phyloP scores from a whole-genome alignment of 106 monocot genomes.

The Posidonia australis region DNA sequence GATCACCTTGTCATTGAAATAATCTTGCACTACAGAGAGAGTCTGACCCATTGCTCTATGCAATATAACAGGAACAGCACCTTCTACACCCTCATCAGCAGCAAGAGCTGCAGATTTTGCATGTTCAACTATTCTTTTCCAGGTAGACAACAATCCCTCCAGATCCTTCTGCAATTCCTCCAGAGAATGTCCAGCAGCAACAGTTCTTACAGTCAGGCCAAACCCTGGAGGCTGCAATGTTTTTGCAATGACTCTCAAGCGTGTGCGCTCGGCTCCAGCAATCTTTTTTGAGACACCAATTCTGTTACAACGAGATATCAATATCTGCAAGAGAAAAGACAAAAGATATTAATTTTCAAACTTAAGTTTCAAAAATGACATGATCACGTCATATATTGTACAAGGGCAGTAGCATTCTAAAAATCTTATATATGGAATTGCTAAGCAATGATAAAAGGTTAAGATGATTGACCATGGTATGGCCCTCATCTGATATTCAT shows the following conservation, averaged over 20 bases:
- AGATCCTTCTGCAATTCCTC: constrained; percentile 93
- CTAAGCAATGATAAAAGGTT: too few relatives aligned
- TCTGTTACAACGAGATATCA: constrained; percentile 55
- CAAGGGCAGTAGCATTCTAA: too few relatives aligned
- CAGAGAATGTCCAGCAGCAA: constrained; percentile 75
- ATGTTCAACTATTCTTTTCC: constrained; percentile 84
- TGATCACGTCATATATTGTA: too few relatives aligned
- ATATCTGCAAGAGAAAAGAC: constrained; percentile 39
- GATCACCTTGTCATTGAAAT: constrained; percentile 90
- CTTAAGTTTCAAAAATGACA: too few relatives aligned
- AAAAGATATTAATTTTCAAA: neutral
- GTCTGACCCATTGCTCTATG: constrained; percentile 93
- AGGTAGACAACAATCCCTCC: constrained; percentile 58
- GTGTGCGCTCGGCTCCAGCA: constrained; percentile 59
- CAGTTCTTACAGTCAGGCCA: constrained; percentile 81
- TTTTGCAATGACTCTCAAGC: constrained; percentile 76
- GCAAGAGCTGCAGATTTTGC: constrained; percentile 92
- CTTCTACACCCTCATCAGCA: constrained; percentile 79
- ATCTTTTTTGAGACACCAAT: constrained; percentile 94
- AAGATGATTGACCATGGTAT: too few relatives aligned
- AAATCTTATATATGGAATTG: too few relatives aligned
- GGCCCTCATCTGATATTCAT: too few relatives aligned
- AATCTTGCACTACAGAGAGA: constrained; percentile 85
- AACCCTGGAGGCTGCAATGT: constrained; percentile 62
- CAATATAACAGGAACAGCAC: constrained; percentile 77